Evolutionary conservation across 208 protist species (phyloP).

Genomic region (Wallacemonas sp.): DNA sequence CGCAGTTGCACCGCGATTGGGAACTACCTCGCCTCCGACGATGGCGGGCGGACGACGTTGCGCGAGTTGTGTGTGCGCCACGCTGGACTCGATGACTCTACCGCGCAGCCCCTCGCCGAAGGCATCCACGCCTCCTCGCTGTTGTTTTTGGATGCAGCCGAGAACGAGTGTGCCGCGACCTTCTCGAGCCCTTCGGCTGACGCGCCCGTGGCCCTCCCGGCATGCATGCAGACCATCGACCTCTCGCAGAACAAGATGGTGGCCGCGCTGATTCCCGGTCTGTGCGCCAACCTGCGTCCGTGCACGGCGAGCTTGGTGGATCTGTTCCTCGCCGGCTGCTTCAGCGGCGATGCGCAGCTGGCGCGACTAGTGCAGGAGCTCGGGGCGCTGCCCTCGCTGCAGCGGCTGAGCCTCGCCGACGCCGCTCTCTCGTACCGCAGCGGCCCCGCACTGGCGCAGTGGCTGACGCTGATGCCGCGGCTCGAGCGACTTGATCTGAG

Average conservation of each 20-base stretch:
- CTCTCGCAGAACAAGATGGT: constrained; percentile 50
- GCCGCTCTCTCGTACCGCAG: constrained; percentile 49
- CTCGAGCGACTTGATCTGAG: constrained; percentile 50
- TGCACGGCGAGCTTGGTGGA: constrained; percentile 43
- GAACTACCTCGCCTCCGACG: not conserved
- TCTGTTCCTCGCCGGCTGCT: constrained; percentile 43
- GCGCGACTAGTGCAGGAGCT: constrained; percentile 26
- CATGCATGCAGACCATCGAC: constrained; percentile 41
- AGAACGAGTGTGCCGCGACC: constrained; percentile 47
- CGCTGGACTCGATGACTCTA: constrained; percentile 43
- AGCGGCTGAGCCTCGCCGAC: constrained; percentile 50
- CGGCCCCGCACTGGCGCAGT: constrained; percentile 38
- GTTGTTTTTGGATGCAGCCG: constrained; percentile 31
- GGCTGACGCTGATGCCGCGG: constrained; percentile 39
- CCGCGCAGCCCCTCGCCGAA: constrained; percentile 31
- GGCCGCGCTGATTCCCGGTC: constrained; percentile 26
- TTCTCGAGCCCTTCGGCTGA: constrained; percentile 31
- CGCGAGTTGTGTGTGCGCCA: constrained; percentile 25
- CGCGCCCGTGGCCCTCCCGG: constrained; percentile 27
- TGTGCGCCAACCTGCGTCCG: constrained; percentile 26
- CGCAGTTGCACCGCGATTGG: constrained; percentile 10
- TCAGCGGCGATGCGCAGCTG: constrained; percentile 39
- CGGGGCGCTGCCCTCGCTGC: constrained; percentile 28
- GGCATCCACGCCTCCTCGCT: constrained; percentile 29
- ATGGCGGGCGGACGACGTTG: not conserved